These are phyloP conservation scores for Paragyromitra xinjiangensis DNA, from an alignment of 495 filamentous ascomycete species.

Conservation along the genomic window DNA sequence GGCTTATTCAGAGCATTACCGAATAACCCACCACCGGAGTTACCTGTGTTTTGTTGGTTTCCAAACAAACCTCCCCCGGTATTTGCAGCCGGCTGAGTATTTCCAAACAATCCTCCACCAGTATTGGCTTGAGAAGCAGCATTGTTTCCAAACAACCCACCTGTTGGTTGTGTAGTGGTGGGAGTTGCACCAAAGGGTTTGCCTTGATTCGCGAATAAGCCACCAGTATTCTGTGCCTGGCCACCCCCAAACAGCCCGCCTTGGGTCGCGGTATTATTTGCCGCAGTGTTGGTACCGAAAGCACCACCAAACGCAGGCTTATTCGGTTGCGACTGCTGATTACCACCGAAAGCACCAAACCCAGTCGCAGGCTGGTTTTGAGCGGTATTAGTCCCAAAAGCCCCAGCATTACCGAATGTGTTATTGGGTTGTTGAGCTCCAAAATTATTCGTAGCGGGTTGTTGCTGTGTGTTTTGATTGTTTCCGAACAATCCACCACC, in stretches of 20 bases:
- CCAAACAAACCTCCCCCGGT: constrained; percentile 71
- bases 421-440: constrained; percentile 46
- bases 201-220: constrained; percentile 67
- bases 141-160: constrained; percentile 53
- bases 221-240: constrained; percentile 67
- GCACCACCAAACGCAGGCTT: constrained; percentile 59
- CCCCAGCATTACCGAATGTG: constrained; percentile 57
- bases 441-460: constrained; percentile 58
- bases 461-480: constrained; percentile 59
- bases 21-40: constrained; percentile 64
- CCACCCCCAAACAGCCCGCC: constrained; percentile 63
- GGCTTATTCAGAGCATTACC: constrained; percentile 57
- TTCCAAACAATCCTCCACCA: constrained; percentile 65
- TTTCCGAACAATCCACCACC: constrained; percentile 64
- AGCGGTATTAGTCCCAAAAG: constrained; percentile 58
- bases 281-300: constrained; percentile 59
- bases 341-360: constrained; percentile 59
- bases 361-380: constrained; percentile 57
- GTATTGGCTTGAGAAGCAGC: constrained; percentile 58
- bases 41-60: constrained; percentile 61
- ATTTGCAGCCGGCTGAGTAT: constrained; percentile 57
- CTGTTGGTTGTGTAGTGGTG: constrained; percentile 58
- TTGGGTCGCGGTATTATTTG: constrained; percentile 59
- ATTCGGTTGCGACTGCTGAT: constrained; percentile 56
- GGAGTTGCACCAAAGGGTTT: constrained; percentile 57